Evolutionary conservation across 2,329 filamentous ascomycete species (phyloP), one percentile per base, ranked within the genome.

Genomic region (Trichoderma lentiforme): DNA sequence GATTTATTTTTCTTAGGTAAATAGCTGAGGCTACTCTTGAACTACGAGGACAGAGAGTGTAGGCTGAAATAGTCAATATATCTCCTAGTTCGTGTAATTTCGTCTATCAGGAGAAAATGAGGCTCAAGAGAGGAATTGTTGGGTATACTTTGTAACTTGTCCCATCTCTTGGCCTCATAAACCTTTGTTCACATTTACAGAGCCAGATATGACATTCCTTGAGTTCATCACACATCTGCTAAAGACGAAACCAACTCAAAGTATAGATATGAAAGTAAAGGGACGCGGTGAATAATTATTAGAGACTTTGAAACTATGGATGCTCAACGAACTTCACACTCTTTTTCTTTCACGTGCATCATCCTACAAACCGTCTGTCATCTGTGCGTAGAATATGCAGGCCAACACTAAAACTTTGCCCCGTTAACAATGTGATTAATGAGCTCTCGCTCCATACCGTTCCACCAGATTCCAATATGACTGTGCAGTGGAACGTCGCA

Each of bases 91-190:
- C 9, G 43, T 14, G 0, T 53, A 14, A 6, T 6, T 51, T 24
- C 1, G 4, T 24, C 47, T 51, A 5, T 36, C 11, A 5, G n/a
- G 4, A 51, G 18, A 47, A 1, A 18, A 21, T 4, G 39, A 47
- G 9, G 2, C 2, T 21, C 1, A 8, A 18, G 8, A 9, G 15
- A 6, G 5, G 3, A 51, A n/a, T 3, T 3, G 4, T n/a, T 21
- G 18, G 4, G 43, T 47, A 5, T n/a, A 47, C 18, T 21, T n/a
- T 21, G 43, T 21, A 24, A 14, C 21, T 6, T 11, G 5, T 14
- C 1, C 4, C 47, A 51, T 51, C 2, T 12, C 3, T 12, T 24
- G 5, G 11, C n/a, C 4, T 3, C n/a, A 51, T 7, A 53, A 24
- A 11, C 4, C 7, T 53, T 14, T 24, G 47, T 24, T 7, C n/a